These are phyloP conservation scores for Eurotiales sp. DNA, from an alignment of 2,329 filamentous ascomycete species.

Conservation along the genomic window DNA sequence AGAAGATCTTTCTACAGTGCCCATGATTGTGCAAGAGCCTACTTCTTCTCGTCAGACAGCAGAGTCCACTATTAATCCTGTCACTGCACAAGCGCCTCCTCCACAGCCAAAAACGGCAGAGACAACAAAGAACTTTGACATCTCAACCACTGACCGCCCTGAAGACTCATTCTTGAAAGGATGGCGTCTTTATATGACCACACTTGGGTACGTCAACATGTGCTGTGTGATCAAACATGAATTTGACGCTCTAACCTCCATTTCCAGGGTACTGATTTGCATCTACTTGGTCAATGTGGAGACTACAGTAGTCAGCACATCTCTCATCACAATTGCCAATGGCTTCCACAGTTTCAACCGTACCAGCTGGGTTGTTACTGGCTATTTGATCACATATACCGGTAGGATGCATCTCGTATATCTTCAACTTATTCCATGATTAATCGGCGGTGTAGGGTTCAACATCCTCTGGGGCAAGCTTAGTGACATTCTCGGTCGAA, in stretches of 20 bases:
- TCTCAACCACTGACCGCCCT: not conserved
- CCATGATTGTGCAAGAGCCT: not conserved
- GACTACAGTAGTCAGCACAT: conserved; percentile 34
- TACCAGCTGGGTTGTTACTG: conserved; percentile 34
- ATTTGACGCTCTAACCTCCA: not conserved
- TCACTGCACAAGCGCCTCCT: not conserved
- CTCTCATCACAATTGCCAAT: conserved; percentile 32
- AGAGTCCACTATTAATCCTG: not conserved
- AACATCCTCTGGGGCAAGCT: conserved; percentile 31
- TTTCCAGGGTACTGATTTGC: not conserved
- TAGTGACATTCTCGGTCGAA: conserved; percentile 32
- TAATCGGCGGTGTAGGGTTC: conserved; percentile 19
- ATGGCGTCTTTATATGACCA: conserved; percentile 2
- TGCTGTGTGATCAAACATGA: not conserved
- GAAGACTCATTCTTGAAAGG: not conserved
- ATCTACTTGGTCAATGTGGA: conserved; percentile 31
- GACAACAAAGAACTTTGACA: not conserved
- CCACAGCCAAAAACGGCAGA: not conserved
- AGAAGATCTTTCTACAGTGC: not conserved
- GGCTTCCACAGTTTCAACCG: conserved; percentile 29
- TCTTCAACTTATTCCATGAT: too few species aligned
- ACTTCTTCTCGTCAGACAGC: too few species aligned
- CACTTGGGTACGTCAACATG: not conserved
- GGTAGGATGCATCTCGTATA: too few species aligned
- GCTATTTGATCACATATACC: conserved; percentile 32